These are phyloP conservation scores for Blastobotrys arbuscula DNA, from an alignment of 1,139 yeast genomes.

Conservation along the genomic window DNA sequence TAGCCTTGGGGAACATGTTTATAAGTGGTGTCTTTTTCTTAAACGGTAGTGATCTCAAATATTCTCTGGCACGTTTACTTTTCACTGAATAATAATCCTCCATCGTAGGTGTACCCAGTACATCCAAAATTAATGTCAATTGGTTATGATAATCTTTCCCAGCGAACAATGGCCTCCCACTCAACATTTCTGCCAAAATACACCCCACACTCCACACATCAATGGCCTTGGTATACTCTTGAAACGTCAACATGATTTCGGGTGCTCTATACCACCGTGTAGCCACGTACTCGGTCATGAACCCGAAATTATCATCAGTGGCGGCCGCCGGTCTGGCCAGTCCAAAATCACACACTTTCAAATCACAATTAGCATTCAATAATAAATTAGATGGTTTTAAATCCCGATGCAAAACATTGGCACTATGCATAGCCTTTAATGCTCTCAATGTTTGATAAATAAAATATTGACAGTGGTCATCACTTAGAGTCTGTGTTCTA, in stretches of 20 bases:
- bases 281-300: slow-evolving; percentile 95
- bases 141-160: slow-evolving; percentile 94
- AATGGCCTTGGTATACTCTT: slow-evolving; percentile 89
- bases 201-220: slow-evolving; percentile 98
- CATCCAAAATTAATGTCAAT: slow-evolving; percentile 76
- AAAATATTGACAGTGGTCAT: slow-evolving; percentile 92
- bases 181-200: slow-evolving; percentile 85
- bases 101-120: slow-evolving; percentile 82
- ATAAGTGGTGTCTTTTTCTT: slow-evolving; percentile 51
- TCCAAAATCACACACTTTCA: slow-evolving; percentile 93
- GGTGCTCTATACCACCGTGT: slow-evolving; percentile 98
- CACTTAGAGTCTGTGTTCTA: slow-evolving; percentile 74
- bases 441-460: slow-evolving; percentile 88
- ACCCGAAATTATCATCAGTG: slow-evolving; percentile 58
- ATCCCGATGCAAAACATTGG: slow-evolving; percentile 89
- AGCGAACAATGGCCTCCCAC: slow-evolving; percentile 84
- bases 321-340: slow-evolving; percentile 62
- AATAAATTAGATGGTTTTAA: slow-evolving; percentile 85
- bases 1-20: slow-evolving; percentile 48
- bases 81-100: slow-evolving; percentile 78
- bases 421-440: slow-evolving; percentile 82
- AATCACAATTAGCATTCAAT: slow-evolving; percentile 86
- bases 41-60: slow-evolving; percentile 69
- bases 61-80: slow-evolving; percentile 79
- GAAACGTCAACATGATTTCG: slow-evolving; percentile 91